Base-by-base conservation (phyloP, 345 rosid species). In the Microcos paniculata region DNA sequence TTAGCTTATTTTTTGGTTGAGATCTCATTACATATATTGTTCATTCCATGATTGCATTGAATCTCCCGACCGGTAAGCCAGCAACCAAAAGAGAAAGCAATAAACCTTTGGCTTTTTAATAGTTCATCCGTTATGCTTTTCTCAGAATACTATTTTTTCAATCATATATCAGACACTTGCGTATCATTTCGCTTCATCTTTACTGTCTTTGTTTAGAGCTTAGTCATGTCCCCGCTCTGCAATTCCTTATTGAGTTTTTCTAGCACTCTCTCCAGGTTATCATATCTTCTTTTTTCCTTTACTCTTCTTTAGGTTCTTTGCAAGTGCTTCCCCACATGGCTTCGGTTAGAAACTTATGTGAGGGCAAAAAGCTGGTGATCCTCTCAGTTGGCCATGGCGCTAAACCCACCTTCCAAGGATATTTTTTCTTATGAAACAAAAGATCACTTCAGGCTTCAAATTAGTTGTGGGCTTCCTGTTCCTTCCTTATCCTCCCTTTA, bases 311-410 rank as follows among this genome's bases (percentile, higher is more conserved):
- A 16, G 72, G 57, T 42, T 68, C 33, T 26, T 68, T 48, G 31
- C 57, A 48, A 58, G 62, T 26, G 14, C 62, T 58, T 59, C 49
- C 72, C 75, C 75, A 28, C 66, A 3, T n/a, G 73, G 68, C 58
- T 71, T 65, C 65, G 15, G 33, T 42, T 48, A 65, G n/a, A 62
- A 67, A 62, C 15, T 35, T 35, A 19, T 16, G 28, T 13, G 12
- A 55, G 19, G 16, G 53, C n/a, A 9, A 55, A 70, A 69, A 24
- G 55, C 56, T 3, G 18, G 11, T 30, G 46, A 48, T 67, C 14
- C 16, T 40, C 33, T 46, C 45, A 51, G 72, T 63, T 62, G 62
- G 59, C 73, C 40, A 35, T 77, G 52, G 52, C 30, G 58, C 62
- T 8, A 24, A 42, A n/a, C 71, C 74, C 38, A 42, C 48, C 55